These are phyloP conservation scores for Didymella segeticola DNA, from an alignment of 2,329 filamentous ascomycete genomes.

Conservation along the genomic window DNA sequence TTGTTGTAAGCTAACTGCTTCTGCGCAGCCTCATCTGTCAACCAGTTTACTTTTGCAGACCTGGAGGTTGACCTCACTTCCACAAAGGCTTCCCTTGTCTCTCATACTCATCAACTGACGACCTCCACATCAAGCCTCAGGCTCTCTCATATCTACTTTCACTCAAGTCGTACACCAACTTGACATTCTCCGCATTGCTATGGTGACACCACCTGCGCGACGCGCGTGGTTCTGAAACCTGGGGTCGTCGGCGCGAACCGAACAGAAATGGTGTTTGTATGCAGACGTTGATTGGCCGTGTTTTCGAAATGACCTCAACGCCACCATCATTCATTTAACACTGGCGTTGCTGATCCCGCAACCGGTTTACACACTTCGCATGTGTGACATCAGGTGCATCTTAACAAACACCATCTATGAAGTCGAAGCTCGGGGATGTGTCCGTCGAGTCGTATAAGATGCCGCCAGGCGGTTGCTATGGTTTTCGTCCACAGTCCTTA, in stretches of 20 bases:
- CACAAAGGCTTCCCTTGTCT: background rate
- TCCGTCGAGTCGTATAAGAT: constrained; percentile 27
- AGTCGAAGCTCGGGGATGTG: constrained; percentile 16
- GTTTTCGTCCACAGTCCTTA: constrained; percentile 3
- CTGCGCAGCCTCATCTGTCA: background rate
- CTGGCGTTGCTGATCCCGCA: constrained; percentile 26
- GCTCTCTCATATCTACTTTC: background rate
- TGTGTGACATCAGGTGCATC: constrained; percentile 44
- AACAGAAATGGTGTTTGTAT: constrained; percentile 25
- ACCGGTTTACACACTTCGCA: constrained; percentile 27
- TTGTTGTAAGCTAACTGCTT: constrained; percentile 6
- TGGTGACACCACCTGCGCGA: constrained; percentile 24
- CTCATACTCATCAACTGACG: background rate
- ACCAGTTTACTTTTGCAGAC: background rate
- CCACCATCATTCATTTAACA: constrained; percentile 21
- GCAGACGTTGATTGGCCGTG: constrained; percentile 24
- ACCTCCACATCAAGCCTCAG: background rate
- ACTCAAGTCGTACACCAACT: background rate
- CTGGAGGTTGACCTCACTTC: background rate
- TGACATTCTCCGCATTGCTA: background rate
- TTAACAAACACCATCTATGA: constrained; percentile 21
- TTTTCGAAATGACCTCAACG: constrained; percentile 24
- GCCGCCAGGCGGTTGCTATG: constrained; percentile 9
- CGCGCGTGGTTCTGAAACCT: constrained; percentile 27
- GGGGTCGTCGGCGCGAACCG: constrained; percentile 19